Evolutionary conservation across 768 basidiomycete species (phyloP).

Genomic region (Russula earlei): DNA sequence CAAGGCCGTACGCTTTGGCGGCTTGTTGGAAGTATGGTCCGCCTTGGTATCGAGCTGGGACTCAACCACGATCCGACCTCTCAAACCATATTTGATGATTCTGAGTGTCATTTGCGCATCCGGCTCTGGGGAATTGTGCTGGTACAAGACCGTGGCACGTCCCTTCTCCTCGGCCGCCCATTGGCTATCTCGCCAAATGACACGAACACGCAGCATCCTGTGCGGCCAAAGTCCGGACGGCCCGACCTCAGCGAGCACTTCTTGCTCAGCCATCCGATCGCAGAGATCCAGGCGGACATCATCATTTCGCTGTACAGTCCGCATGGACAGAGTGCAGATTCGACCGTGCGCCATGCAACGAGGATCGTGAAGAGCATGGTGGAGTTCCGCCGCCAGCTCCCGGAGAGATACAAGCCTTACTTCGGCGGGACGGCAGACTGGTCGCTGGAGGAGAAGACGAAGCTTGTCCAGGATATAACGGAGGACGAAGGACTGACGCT

Average conservation of each 20-base stretch:
- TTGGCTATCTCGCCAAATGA: constrained; percentile 77
- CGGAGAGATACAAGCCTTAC: constrained; percentile 63
- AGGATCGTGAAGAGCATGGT: constrained; percentile 71
- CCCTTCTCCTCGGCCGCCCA: constrained; percentile 78
- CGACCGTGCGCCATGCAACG: constrained; percentile 66
- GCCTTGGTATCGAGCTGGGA: constrained; percentile 74
- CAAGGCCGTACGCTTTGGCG: constrained; percentile 89
- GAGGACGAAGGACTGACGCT: constrained; percentile 78
- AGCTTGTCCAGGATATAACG: constrained; percentile 63
- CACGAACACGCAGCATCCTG: constrained; percentile 68
- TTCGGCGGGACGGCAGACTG: constrained; percentile 75
- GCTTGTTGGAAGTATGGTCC: constrained; percentile 75
- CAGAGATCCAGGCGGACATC: constrained; percentile 82
- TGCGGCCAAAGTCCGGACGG: constrained; percentile 34
- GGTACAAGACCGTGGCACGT: constrained; percentile 81
- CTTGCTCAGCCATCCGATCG: constrained; percentile 61
- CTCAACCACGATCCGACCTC: constrained; percentile 77
- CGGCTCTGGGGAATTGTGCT: constrained; percentile 81
- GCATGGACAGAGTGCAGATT: constrained; percentile 53
- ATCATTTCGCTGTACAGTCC: constrained; percentile 81
- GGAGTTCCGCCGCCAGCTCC: constrained; percentile 58
- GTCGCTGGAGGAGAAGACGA: constrained; percentile 52
- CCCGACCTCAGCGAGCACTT: constrained; percentile 72
- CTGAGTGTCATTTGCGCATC: constrained; percentile 70
- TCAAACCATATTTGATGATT: constrained; percentile 59